Evolutionary conservation across 169 alveolate genomes (phyloP).

Genomic region (Plasmodium malariae): DNA sequence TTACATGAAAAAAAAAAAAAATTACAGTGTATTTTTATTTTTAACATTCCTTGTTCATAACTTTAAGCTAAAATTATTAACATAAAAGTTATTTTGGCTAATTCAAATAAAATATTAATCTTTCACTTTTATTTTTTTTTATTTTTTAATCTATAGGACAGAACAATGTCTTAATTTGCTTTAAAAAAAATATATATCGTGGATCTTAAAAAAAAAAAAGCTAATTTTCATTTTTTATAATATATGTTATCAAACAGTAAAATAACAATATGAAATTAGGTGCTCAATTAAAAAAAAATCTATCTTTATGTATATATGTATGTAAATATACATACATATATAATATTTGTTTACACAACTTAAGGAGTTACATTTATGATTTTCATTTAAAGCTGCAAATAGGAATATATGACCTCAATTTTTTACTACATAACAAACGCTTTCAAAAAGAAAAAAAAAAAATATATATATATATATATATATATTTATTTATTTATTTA

Average conservation of each 20-base stretch:
- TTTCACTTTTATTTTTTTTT: constrained; percentile 33
- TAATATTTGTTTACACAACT: background rate
- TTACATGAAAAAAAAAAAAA: constrained; percentile 17
- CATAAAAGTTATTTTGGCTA: constrained; percentile 43
- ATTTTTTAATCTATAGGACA: constrained; percentile 10
- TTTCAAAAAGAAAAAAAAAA: no score
- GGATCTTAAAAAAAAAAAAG: constrained; percentile 9
- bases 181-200: background rate
- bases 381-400: background rate
- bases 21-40: background rate
- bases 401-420: background rate
- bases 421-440: background rate
- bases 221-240: constrained; percentile 9
- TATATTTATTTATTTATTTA: constrained; percentile 5
- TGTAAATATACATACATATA: constrained; percentile 8
- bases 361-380: background rate
- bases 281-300: background rate
- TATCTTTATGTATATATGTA: constrained; percentile 1
- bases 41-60: constrained; percentile 7
- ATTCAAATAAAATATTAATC: constrained; percentile 3
- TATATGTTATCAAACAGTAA: no score
- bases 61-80: constrained; percentile 29
- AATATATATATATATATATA: no score
- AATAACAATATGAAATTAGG: no score
- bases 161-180: background rate